These are phyloP conservation scores for Alternaria consortialis DNA, from an alignment of 2,329 filamentous ascomycete species.

Conservation along the genomic window DNA sequence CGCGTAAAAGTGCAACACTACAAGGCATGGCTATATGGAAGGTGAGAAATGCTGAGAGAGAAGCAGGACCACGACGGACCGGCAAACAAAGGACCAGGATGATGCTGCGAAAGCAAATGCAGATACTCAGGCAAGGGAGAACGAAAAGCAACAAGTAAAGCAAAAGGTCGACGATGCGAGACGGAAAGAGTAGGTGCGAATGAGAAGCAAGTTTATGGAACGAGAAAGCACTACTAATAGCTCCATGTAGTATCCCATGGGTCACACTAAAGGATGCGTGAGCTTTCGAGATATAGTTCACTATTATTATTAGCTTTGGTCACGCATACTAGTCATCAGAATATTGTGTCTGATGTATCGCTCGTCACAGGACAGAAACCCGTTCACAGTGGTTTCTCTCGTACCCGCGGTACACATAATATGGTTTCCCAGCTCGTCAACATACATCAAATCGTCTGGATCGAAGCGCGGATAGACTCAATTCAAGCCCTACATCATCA, in stretches of 20 bases:
- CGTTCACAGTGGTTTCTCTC: no score
- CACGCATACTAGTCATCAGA: no score
- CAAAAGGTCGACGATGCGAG: neutral
- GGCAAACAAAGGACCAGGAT: neutral
- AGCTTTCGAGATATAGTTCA: no score
- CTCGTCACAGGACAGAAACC: no score
- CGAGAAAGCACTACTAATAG: no score
- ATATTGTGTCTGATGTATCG: no score
- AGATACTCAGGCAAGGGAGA: neutral
- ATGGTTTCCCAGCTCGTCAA: neutral
- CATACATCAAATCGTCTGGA: neutral
- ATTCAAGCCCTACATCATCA: neutral
- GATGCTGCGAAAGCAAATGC: neutral
- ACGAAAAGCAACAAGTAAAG: neutral
- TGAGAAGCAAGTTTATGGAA: no score
- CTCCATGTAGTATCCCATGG: no score
- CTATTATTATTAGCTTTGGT: no score
- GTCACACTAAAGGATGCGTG: no score
- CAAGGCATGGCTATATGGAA: neutral
- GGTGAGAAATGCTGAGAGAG: neutral
- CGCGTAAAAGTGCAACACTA: neutral
- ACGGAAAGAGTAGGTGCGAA: no score
- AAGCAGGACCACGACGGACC: neutral
- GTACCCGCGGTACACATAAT: neutral
- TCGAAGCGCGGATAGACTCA: neutral